Percentiles rank a stretch among this genome's conserved stretches.
These are phyloP conservation scores for Pleurotus tuber-regium DNA, from an alignment of 768 basidiomycete genomes.

Conservation along the genomic window DNA sequence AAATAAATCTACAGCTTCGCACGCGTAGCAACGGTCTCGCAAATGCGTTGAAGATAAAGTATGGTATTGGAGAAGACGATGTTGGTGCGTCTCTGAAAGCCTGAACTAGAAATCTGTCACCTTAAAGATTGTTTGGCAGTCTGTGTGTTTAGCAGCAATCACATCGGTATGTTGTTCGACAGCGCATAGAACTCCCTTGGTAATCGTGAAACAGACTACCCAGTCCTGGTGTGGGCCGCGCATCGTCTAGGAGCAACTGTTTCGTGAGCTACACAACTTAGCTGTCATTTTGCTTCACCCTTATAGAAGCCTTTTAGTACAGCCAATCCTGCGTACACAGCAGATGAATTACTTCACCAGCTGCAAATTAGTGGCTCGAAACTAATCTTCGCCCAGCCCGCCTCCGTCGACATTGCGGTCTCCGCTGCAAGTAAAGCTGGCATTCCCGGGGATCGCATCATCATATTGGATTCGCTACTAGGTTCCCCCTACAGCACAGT, in stretches of 20 bases:
- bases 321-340: constrained; percentile 38
- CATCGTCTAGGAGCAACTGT: constrained; percentile 38
- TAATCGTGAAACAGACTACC: constrained; percentile 23
- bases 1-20: constrained; percentile 2
- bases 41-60: constrained; percentile 27
- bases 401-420: constrained; percentile 23
- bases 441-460: constrained; percentile 27
- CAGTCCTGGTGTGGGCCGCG: constrained; percentile 34
- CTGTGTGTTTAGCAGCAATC: constrained; percentile 40
- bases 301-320: constrained; percentile 24
- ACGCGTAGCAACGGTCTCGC: constrained; percentile 32
- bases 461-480: constrained; percentile 13
- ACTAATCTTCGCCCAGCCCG: constrained; percentile 30
- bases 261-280: constrained; percentile 25
- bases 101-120: not conserved
- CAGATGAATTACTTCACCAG: constrained; percentile 37
- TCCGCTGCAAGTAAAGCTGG: constrained; percentile 21
- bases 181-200: not conserved
- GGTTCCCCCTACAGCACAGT: constrained; percentile 18
- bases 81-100: constrained; percentile 28
- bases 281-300: not conserved
- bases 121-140: constrained; percentile 22
- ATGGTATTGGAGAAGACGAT: constrained; percentile 29
- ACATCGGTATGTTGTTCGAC: constrained; percentile 23
- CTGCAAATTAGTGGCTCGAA: constrained; percentile 28